These are phyloP conservation scores for Ministeria vibrans DNA, from an alignment of 78 protist species.

Conservation along the genomic window DNA sequence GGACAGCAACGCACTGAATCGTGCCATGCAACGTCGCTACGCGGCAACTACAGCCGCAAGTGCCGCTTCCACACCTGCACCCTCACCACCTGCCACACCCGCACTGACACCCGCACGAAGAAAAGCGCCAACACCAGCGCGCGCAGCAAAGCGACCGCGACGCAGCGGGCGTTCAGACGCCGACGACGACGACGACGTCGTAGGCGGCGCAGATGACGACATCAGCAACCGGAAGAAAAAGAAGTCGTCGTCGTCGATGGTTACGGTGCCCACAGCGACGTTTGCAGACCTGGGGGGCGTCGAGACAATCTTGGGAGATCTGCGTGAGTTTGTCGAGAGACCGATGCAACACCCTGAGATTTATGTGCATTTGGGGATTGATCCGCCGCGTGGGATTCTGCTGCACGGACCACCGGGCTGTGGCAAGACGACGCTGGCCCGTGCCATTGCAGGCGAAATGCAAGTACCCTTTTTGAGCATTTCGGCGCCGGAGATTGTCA, in stretches of 20 bases:
- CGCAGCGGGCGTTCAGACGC: no score
- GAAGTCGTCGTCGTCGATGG: not conserved
- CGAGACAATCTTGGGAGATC: constrained; percentile 2
- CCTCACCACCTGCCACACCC: no score
- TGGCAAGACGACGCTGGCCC: constrained; percentile 84
- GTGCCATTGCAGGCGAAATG: constrained; percentile 76
- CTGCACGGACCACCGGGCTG: constrained; percentile 90
- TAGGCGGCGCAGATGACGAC: no score
- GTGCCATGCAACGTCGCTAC: no score
- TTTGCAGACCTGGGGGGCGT: constrained; percentile 6
- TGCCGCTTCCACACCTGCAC: no score
- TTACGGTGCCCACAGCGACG: not conserved
- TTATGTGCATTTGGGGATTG: constrained; percentile 49
- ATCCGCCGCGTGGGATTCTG: constrained; percentile 73
- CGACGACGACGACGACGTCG: no score
- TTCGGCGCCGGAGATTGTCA: constrained; percentile 88
- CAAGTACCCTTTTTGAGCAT: constrained; percentile 55
- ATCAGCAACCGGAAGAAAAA: no score
- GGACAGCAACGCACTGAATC: no score
- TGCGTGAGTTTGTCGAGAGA: constrained; percentile 35
- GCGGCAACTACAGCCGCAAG: no score
- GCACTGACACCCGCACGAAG: no score
- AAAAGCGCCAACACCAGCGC: no score
- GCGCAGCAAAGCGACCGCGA: no score
- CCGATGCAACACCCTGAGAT: constrained; percentile 30